A percentile compares a stretch with the other conserved stretches of the same genome.
phyloP scores from a whole-genome alignment of 169 alveolate species.

The Besnoitia besnoiti region DNA sequence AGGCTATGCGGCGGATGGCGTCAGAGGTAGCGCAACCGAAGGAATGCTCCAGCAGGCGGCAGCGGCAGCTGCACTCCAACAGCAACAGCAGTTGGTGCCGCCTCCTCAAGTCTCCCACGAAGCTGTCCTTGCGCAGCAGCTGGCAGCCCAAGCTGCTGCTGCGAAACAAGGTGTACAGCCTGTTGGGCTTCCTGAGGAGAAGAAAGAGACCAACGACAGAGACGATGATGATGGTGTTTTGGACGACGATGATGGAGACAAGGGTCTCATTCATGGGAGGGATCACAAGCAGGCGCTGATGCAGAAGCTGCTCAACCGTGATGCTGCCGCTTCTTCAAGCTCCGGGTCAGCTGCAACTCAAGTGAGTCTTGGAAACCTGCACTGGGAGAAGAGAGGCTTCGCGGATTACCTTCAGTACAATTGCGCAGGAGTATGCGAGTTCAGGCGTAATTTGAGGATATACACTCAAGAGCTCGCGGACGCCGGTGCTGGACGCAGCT shows the following conservation, averaged over 20 bases:
- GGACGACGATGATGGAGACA: constrained; percentile 61
- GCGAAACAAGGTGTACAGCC: constrained; percentile 62
- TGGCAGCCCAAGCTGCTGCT: constrained; percentile 66
- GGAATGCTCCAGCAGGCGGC: constrained; percentile 51
- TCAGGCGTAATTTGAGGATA: no score
- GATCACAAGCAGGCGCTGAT: constrained; percentile 62
- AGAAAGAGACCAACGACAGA: constrained; percentile 29
- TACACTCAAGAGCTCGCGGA: no score
- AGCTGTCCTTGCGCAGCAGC: constrained; percentile 68
- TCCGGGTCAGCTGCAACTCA: constrained; percentile 41
- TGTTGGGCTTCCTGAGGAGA: constrained; percentile 35
- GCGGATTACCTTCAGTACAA: no score
- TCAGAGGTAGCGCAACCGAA: constrained; percentile 58
- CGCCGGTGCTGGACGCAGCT: no score
- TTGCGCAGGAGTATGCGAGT: no score
- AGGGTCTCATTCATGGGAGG: constrained; percentile 56
- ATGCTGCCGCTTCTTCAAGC: constrained; percentile 35
- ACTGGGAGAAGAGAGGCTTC: no score
- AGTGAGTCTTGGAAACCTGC: constrained; percentile 45
- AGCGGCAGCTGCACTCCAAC: constrained; percentile 34
- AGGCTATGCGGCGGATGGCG: constrained; percentile 79
- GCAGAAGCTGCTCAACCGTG: constrained; percentile 66
- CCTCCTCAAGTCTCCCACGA: constrained; percentile 62
- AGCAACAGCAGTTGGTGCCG: constrained; percentile 49
- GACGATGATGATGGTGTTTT: constrained; percentile 62